Base-by-base conservation (phyloP, 345 rosid species). In the Linum trigynum region DNA sequence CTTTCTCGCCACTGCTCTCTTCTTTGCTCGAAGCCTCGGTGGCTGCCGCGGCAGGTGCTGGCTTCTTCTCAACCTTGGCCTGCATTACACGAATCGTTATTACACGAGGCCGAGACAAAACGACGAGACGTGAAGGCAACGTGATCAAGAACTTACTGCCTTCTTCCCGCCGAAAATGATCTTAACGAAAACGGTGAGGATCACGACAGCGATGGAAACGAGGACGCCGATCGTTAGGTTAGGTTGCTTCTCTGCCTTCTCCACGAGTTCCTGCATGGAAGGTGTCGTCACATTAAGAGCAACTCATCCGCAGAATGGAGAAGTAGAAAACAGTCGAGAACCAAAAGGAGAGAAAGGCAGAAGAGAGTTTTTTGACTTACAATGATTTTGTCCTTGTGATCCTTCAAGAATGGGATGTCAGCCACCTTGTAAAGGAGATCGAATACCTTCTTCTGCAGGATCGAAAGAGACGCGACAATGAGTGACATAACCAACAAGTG, bases 141-240 rank as follows among this genome's bases (percentile, higher is more conserved):
- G 16, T 50, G 41, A 55, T 50, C 58, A 23, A 15, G 32, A 42
- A 67, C 69, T 63, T 64, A 75, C 78, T 35, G 73, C 78, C 83
- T 86, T 89, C 82, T 86, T 89, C 42, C 95, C 97, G 42, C 97
- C 90, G 23, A 87, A 84, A 61, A 83, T n/a, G n/a, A 85, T 61
- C 80, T 73, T 87, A 60, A 79, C 4, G 43, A 87, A 67, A 51
- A 83, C 48, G 0, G 84, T 75, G 16, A 84, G 60, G 67, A 80
- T 72, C 16, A 87, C 78, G 50, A 87, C 79, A 45, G 78, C 75
- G 53, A 81, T 35, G 56, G 87, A 80, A 66, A 84, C 75, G n/a
- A 84, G 74, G 39, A 81, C 68, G 59, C 92, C 90, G 63, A 87
- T 74, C 1, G 90, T 84, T 62, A 84, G 40, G 72, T 81, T 84